Evolutionary conservation across 768 basidiomycete species (phyloP).

Genomic region (Kwoniella newhampshirensis): DNA sequence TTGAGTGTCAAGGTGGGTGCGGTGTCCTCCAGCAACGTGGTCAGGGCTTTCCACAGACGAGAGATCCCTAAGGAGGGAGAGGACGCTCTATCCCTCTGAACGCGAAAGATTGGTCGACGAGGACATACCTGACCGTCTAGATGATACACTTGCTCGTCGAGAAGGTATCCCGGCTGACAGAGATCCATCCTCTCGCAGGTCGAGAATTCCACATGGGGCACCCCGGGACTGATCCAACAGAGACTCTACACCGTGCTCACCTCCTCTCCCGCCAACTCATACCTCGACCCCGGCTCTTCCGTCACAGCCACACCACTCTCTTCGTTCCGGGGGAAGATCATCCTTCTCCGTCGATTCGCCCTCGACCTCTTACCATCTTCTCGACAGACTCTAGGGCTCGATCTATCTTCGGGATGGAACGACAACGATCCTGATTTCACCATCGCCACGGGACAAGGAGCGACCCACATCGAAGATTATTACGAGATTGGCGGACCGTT

Average conservation of each 20-base stretch:
- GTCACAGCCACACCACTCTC: slow-evolving; percentile 4
- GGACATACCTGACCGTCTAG: too few species aligned
- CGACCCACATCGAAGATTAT: slow-evolving; percentile 15
- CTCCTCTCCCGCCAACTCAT: slow-evolving; percentile 4
- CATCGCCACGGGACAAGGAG: background rate
- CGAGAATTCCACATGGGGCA: slow-evolving; percentile 17
- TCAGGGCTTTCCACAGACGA: too few species aligned
- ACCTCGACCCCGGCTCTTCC: slow-evolving; percentile 9
- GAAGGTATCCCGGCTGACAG: too few species aligned
- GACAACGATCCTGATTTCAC: slow-evolving; percentile 14
- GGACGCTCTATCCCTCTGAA: too few species aligned
- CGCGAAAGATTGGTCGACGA: too few species aligned
- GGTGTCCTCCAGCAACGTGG: background rate
- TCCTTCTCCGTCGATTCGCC: slow-evolving; percentile 15
- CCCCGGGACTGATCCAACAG: slow-evolving; percentile 1
- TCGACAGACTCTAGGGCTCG: background rate
- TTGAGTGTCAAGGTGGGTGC: slow-evolving; percentile 20
- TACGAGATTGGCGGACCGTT: slow-evolving; percentile 9
- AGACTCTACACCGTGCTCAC: slow-evolving; percentile 11
- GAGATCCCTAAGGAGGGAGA: too few species aligned
- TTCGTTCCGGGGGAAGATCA: slow-evolving; percentile 13
- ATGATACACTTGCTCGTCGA: too few species aligned
- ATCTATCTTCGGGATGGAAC: slow-evolving; percentile 5
- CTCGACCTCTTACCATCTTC: background rate
- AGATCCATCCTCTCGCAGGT: background rate